Conservation (phyloP, 805 yeast species). For the Maudiozyma pseudohumilis region DNA sequence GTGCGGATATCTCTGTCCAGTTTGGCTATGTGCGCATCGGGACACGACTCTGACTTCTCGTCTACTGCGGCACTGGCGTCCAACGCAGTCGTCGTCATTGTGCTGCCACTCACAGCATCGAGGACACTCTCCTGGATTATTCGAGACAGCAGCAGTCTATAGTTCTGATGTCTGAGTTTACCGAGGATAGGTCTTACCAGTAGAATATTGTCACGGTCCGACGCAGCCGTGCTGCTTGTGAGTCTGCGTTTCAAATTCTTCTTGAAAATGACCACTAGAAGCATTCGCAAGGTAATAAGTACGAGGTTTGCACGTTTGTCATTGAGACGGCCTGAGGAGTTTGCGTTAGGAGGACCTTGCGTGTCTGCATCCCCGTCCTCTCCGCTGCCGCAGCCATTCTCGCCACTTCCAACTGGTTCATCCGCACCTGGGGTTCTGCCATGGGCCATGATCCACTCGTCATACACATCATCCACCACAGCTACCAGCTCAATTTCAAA, state of each 20-base stretch:
- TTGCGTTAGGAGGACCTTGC: too few species aligned
- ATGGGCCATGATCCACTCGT: conserved; percentile 28
- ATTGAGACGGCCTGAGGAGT: conserved; percentile 35
- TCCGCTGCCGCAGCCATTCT: too few species aligned
- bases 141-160: conserved; percentile 20
- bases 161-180: conserved; percentile 26
- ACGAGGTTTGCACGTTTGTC: conserved; percentile 30
- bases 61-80: neutral
- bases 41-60: neutral
- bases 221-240: conserved; percentile 7
- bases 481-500: conserved; percentile 53
- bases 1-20: conserved; percentile 18
- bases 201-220: conserved; percentile 13
- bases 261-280: conserved; percentile 33
- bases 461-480: conserved; percentile 7
- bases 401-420: too few species aligned
- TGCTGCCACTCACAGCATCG: conserved; percentile 14
- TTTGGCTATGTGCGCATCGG: conserved; percentile 12
- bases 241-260: conserved; percentile 25
- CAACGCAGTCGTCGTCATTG: neutral
- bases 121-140: conserved; percentile 20
- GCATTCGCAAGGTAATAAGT: conserved; percentile 27
- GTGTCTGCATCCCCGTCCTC: too few species aligned
- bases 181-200: conserved; percentile 27
- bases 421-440: neutral